Conservation (phyloP, 2,329 filamentous ascomycete genomes). For the Pseudogymnoascus sp. region DNA sequence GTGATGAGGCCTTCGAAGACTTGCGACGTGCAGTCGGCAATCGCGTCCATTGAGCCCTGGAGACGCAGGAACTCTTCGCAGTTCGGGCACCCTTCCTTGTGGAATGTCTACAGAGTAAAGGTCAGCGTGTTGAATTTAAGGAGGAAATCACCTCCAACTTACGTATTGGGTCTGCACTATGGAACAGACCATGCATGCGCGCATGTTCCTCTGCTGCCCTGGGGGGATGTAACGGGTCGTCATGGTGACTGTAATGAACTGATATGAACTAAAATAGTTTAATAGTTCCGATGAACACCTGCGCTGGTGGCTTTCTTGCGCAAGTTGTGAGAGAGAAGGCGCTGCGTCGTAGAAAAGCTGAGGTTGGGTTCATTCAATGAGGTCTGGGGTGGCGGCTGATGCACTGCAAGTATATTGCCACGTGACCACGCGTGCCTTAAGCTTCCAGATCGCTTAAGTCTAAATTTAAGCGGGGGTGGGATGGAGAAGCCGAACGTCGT, state of each 20-base stretch:
- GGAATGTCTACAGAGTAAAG: constrained; percentile 59
- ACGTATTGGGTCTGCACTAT: constrained; percentile 79
- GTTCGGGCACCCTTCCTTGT: constrained; percentile 84
- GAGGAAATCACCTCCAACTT: constrained; percentile 28
- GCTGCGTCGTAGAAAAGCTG: not conserved
- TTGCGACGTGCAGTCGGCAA: constrained; percentile 89
- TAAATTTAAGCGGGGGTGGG: constrained; percentile 8
- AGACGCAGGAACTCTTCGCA: constrained; percentile 90
- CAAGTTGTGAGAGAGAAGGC: not conserved
- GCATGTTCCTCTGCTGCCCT: constrained; percentile 73
- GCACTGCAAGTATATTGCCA: not conserved
- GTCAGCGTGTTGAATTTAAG: constrained; percentile 12
- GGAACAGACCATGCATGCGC: constrained; percentile 98
- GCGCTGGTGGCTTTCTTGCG: not conserved
- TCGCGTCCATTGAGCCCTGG: constrained; percentile 66
- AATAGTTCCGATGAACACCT: not conserved
- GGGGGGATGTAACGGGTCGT: constrained; percentile 61
- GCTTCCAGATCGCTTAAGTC: constrained; percentile 8
- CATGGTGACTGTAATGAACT: constrained; percentile 18
- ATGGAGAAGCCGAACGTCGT: not conserved
- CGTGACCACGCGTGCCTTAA: constrained; percentile 9
- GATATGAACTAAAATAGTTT: not conserved
- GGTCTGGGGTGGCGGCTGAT: not conserved
- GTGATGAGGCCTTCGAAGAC: constrained; percentile 92
- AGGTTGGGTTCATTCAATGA: not conserved